A percentile compares a stretch with the other conserved stretches of the same genome.
Conservation (phyloP, 192 early-diverging fungal genomes). For the Linnemannia exigua region DNA sequence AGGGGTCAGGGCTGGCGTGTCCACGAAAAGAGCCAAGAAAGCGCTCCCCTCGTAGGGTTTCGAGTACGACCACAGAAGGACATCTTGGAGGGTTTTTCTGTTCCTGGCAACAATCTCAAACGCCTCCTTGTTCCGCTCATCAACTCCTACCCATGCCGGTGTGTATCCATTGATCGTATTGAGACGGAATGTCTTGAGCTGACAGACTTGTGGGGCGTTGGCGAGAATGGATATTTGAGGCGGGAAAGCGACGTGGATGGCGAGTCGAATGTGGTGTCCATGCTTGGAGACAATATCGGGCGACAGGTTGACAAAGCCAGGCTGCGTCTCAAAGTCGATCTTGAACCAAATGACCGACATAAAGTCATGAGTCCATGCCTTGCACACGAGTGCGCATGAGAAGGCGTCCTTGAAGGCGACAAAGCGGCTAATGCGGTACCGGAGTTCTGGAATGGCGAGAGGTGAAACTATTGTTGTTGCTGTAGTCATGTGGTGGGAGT, state of each 20-base stretch:
- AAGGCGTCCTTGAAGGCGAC: not conserved
- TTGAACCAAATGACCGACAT: constrained; percentile 2
- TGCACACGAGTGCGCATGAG: constrained; percentile 5
- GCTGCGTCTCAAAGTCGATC: not conserved
- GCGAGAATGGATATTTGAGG: not conserved
- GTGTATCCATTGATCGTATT: not conserved
- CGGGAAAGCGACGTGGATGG: not conserved
- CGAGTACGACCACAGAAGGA: too few relatives aligned
- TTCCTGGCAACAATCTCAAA: too few relatives aligned
- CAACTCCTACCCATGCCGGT: not conserved
- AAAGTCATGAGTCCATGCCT: constrained; percentile 15
- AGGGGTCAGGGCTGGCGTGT: too few relatives aligned
- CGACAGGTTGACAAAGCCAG: not conserved
- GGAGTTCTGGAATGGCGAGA: not conserved
- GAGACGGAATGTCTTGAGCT: not conserved
- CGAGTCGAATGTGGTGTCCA: constrained; percentile 21
- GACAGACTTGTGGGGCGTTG: not conserved
- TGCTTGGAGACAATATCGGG: not conserved
- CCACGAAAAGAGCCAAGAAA: too few relatives aligned
- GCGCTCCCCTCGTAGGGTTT: too few relatives aligned
- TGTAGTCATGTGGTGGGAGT: not conserved
- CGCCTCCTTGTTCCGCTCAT: too few relatives aligned
- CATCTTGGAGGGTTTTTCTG: too few relatives aligned
- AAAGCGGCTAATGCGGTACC: not conserved
- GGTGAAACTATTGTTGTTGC: not conserved